phyloP scores from a whole-genome alignment of 306 rosid genomes.

The Dalbergia oliveri region DNA sequence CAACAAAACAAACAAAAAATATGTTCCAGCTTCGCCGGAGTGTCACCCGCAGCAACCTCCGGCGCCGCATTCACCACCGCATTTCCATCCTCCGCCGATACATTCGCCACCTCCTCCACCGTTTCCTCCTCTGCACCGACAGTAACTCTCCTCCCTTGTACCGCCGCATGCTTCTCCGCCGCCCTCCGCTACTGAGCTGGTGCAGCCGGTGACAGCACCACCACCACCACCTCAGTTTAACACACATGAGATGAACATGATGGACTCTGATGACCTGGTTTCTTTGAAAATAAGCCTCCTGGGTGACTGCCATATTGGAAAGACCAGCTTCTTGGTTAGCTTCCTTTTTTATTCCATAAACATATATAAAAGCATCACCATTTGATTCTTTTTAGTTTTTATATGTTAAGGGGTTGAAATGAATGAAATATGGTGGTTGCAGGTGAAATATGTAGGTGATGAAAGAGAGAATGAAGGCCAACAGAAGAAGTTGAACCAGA shows the following conservation, averaged over 20 bases:
- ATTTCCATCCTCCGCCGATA: slow-evolving; percentile 62
- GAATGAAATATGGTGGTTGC: slow-evolving; percentile 2
- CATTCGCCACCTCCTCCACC: slow-evolving; percentile 55
- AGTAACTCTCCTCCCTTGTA: slow-evolving; percentile 40
- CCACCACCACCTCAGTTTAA: slow-evolving; percentile 15
- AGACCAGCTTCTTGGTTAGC: slow-evolving; percentile 69
- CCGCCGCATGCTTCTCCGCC: slow-evolving; percentile 37
- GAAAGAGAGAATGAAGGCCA: slow-evolving; percentile 42
- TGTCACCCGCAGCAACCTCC: slow-evolving; percentile 31
- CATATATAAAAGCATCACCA: neutral
- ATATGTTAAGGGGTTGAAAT: neutral
- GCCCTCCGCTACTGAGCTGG: neutral
- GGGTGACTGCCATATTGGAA: slow-evolving; percentile 71
- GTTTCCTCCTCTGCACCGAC: slow-evolving; percentile 52
- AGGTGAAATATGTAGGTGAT: slow-evolving; percentile 72
- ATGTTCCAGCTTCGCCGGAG: slow-evolving; percentile 44
- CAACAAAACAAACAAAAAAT: neutral
- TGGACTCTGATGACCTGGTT: slow-evolving; percentile 74
- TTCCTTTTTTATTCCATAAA: neutral
- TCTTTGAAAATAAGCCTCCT: slow-evolving; percentile 69
- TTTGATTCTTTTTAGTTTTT: neutral
- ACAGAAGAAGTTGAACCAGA: slow-evolving; percentile 39
- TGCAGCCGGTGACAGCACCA: neutral
- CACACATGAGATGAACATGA: slow-evolving; percentile 33
- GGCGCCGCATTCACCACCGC: slow-evolving; percentile 51